A percentile compares a stretch with the other conserved stretches of the same genome.
Evolutionary conservation across 805 yeast species (phyloP).

Genomic region (Wickerhamomyces alni): DNA sequence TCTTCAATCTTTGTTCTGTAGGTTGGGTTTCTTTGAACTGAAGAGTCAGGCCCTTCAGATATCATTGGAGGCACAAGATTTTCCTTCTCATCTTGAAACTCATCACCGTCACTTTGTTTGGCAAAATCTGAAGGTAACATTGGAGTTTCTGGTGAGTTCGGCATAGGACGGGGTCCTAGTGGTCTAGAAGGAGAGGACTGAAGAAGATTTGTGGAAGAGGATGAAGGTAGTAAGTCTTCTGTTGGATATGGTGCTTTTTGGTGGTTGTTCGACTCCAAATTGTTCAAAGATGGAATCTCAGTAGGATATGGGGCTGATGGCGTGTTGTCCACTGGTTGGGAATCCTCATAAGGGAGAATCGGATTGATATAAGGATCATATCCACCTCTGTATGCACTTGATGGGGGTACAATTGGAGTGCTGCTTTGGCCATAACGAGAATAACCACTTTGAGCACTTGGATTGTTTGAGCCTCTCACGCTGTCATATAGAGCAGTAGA

Average conservation of each 20-base stretch:
- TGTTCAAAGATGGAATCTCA: too few species aligned
- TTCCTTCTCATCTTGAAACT: neutral
- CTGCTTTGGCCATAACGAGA: conserved; percentile 7
- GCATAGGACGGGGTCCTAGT: conserved; percentile 25
- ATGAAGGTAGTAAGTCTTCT: neutral
- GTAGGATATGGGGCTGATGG: too few species aligned
- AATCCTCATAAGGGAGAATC: conserved; percentile 2
- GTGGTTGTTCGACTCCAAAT: too few species aligned
- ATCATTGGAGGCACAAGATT: too few species aligned
- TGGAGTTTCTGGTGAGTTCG: conserved; percentile 1
- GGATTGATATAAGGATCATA: conserved; percentile 9
- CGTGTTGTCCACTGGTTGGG: conserved; percentile 1
- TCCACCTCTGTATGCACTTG: conserved; percentile 17
- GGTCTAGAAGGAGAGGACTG: conserved; percentile 9
- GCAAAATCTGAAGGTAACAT: conserved; percentile 1
- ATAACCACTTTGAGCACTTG: conserved; percentile 5
- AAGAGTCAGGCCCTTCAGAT: neutral
- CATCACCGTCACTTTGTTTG: conserved; percentile 3
- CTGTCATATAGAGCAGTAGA: conserved; percentile 17
- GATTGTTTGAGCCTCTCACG: conserved; percentile 10
- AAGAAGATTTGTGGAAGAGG: neutral
- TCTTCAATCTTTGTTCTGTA: conserved; percentile 23
- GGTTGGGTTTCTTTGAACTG: conserved; percentile 17
- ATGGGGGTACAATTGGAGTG: conserved; percentile 15
- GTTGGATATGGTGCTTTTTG: conserved; percentile 17